Conservation (phyloP, 2,329 filamentous ascomycete species). For the Gyromitra esculenta region DNA sequence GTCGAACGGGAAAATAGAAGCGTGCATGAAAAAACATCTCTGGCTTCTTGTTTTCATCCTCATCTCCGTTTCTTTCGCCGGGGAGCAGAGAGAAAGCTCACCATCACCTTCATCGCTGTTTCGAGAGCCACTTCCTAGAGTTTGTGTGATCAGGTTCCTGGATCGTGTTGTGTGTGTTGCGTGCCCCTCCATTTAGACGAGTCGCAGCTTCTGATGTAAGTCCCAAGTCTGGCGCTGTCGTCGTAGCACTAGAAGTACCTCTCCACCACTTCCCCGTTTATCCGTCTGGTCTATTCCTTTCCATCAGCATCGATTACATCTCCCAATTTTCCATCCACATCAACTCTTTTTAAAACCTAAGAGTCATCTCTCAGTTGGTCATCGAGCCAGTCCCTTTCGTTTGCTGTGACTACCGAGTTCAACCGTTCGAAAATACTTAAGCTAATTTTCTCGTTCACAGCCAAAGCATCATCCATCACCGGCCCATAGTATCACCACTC, state of each 20-base stretch:
- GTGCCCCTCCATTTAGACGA: slow-evolving; percentile 40
- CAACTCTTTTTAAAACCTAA: slow-evolving; percentile 30
- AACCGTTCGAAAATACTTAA: slow-evolving; percentile 40
- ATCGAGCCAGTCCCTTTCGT: slow-evolving; percentile 25
- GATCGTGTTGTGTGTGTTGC: slow-evolving; percentile 36
- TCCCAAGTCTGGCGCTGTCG: slow-evolving; percentile 17
- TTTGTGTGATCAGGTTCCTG: slow-evolving; percentile 25
- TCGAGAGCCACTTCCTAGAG: slow-evolving; percentile 25
- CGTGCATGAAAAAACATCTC: slow-evolving; percentile 36
- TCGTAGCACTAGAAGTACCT: slow-evolving; percentile 47
- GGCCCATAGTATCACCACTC: slow-evolving; percentile 32
- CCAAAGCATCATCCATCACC: slow-evolving; percentile 36
- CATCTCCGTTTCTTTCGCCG: slow-evolving; percentile 14
- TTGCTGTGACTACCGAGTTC: slow-evolving; percentile 40
- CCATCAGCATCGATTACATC: slow-evolving; percentile 49
- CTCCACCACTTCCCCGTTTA: slow-evolving; percentile 39
- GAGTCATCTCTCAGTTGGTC: slow-evolving; percentile 25
- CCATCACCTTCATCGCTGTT: slow-evolving; percentile 30
- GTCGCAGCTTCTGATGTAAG: slow-evolving; percentile 37
- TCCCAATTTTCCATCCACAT: slow-evolving; percentile 39
- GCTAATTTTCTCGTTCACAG: slow-evolving; percentile 32
- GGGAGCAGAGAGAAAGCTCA: slow-evolving; percentile 16
- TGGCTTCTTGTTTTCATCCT: slow-evolving; percentile 30
- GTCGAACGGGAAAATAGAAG: slow-evolving; percentile 43
- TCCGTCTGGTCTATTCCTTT: slow-evolving; percentile 41